Evolutionary conservation across 192 early-diverging fungal genomes (phyloP).

Genomic region (Backusella macrospora): DNA sequence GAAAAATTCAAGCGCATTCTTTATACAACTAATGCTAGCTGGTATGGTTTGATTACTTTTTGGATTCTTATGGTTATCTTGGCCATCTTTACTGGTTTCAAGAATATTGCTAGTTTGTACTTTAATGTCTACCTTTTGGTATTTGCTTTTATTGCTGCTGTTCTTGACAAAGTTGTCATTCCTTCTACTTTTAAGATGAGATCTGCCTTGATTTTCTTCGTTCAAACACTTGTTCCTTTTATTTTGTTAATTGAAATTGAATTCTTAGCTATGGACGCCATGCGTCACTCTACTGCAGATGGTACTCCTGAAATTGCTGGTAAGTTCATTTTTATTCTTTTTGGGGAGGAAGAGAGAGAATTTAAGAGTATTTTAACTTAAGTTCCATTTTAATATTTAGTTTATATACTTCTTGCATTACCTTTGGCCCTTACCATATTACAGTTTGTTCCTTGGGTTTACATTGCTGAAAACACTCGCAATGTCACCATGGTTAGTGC

Average conservation of each 20-base stretch:
- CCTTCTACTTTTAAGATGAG: neutral
- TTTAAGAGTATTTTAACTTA: too few relatives aligned
- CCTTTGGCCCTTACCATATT: conserved; percentile 41
- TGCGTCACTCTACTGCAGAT: conserved; percentile 53
- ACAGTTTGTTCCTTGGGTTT: conserved; percentile 49
- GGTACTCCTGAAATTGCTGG: conserved; percentile 51
- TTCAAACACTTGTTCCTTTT: conserved; percentile 37
- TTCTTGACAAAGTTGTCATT: neutral
- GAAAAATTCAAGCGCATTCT: neutral
- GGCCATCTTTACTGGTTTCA: conserved; percentile 26
- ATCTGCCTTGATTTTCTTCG: conserved; percentile 19
- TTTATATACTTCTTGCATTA: conserved; percentile 44
- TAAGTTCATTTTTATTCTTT: neutral
- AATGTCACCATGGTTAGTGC: conserved; percentile 10
- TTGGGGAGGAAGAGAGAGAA: neutral
- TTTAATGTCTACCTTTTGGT: conserved; percentile 44
- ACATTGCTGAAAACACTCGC: conserved; percentile 36
- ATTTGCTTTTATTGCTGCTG: conserved; percentile 36
- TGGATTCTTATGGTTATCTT: conserved; percentile 43
- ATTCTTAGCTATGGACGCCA: conserved; percentile 46
- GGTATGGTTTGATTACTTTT: conserved; percentile 44
- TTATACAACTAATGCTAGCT: neutral
- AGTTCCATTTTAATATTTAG: conserved; percentile 22
- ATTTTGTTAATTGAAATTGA: conserved; percentile 47
- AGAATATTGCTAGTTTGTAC: conserved; percentile 44